These are phyloP conservation scores for Boletus patriciae DNA, from an alignment of 768 basidiomycete genomes.

Conservation along the genomic window DNA sequence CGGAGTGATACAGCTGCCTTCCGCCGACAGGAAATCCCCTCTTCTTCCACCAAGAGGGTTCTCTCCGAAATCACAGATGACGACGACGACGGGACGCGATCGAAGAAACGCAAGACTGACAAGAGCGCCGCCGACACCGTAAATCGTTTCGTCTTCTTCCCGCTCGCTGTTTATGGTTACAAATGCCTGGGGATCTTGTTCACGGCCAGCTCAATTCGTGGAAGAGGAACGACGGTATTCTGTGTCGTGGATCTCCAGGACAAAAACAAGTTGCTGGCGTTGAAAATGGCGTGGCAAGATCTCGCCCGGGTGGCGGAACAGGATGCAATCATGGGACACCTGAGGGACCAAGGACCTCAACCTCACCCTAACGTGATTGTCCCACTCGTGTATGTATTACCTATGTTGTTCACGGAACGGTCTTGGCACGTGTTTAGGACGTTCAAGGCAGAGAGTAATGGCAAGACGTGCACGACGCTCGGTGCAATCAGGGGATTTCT, in stretches of 20 bases:
- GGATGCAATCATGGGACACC: neutral
- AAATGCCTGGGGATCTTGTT: no score
- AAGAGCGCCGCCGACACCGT: neutral
- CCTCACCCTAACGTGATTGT: neutral
- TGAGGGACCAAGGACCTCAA: neutral
- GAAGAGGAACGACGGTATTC: no score
- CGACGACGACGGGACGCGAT: no score
- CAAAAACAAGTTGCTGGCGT: no score
- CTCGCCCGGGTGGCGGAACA: neutral
- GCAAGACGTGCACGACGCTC: neutral
- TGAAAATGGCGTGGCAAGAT: conserved; percentile 15
- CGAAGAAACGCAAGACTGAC: neutral
- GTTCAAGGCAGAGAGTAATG: neutral
- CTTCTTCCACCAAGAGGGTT: no score
- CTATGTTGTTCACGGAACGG: neutral
- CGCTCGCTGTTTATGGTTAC: no score
- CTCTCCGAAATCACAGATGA: no score
- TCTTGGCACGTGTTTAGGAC: neutral
- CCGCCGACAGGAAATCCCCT: no score
- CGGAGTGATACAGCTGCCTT: no score
- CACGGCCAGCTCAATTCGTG: no score
- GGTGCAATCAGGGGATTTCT: conserved; percentile 5
- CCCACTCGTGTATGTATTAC: neutral
- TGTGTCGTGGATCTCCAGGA: no score
- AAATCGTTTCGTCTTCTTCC: neutral